These are phyloP conservation scores for Eucalyptus marginata DNA, from an alignment of 345 rosid genomes.

Conservation along the genomic window DNA sequence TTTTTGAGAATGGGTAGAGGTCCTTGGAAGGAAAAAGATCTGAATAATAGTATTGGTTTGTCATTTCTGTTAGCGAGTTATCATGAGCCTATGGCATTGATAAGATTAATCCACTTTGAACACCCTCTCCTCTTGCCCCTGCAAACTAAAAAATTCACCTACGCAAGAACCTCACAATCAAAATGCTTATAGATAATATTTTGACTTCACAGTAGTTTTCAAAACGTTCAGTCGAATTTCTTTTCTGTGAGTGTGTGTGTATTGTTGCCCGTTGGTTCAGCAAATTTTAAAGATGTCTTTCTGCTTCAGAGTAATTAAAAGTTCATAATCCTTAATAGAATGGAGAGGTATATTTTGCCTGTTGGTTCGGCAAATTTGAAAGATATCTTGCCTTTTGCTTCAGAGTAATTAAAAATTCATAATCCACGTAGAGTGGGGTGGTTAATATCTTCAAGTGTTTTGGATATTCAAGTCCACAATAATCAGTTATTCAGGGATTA, in stretches of 20 bases:
- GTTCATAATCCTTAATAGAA: not conserved
- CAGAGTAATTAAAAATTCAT: not conserved
- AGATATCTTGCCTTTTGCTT: not conserved
- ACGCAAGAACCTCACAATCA: not conserved
- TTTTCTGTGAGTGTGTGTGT: not conserved
- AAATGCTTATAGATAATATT: not conserved
- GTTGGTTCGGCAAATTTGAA: not conserved
- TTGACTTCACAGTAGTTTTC: not conserved
- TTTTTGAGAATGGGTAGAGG: not conserved
- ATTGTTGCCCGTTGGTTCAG: not conserved
- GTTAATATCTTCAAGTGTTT: not conserved
- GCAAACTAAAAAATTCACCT: not conserved
- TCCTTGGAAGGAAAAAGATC: not conserved
- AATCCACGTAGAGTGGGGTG: not conserved
- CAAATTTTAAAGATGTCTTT: not conserved
- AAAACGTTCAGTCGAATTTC: not conserved
- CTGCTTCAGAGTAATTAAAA: not conserved
- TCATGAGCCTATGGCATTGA: not conserved
- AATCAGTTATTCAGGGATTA: not conserved
- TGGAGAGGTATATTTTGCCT: not conserved
- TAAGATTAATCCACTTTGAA: not conserved
- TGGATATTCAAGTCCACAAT: not conserved
- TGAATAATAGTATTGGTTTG: not conserved
- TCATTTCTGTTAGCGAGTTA: not conserved
- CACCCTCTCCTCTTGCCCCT: not conserved